Percentiles rank a stretch among this genome's conserved stretches.
phyloP scores from a whole-genome alignment of 2,329 filamentous ascomycete genomes.

The Beauveria rudraprayagi region DNA sequence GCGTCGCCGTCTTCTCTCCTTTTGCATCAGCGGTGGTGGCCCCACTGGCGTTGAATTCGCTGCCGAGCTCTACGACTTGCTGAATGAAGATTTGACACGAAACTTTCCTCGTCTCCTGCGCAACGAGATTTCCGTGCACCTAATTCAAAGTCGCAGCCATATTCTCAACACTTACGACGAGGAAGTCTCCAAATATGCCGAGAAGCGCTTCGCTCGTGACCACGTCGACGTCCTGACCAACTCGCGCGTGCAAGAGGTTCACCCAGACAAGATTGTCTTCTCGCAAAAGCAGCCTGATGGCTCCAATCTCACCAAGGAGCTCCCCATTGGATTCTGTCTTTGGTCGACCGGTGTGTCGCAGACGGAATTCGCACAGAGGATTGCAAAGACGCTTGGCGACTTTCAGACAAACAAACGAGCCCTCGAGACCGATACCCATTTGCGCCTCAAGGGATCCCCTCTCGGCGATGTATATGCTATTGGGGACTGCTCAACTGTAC shows the following conservation, averaged over 20 bases:
- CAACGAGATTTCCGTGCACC: slow-evolving; percentile 94
- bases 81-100: slow-evolving; percentile 84
- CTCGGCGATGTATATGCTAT: slow-evolving; percentile 94
- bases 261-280: slow-evolving; percentile 76
- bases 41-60: slow-evolving; percentile 97
- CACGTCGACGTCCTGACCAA: slow-evolving; percentile 89
- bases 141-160: slow-evolving; percentile 90
- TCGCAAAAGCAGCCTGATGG: slow-evolving; percentile 72
- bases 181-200: slow-evolving; percentile 83
- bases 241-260: slow-evolving; percentile 84
- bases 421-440: slow-evolving; percentile 87
- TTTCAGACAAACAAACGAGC: slow-evolving; percentile 82
- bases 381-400: slow-evolving; percentile 69
- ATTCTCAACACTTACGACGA: slow-evolving; percentile 99
- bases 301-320: slow-evolving; percentile 73
- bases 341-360: slow-evolving; percentile 97
- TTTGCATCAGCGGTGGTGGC: slow-evolving; percentile 91
- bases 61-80: slow-evolving; percentile 87
- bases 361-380: slow-evolving; percentile 66
- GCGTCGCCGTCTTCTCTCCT: slow-evolving; percentile 78
- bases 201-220: slow-evolving; percentile 83
- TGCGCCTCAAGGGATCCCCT: slow-evolving; percentile 80
- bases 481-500: slow-evolving; percentile 91
- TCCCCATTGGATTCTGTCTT: slow-evolving; percentile 91
- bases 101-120: slow-evolving; percentile 85